A percentile compares a stretch with the other conserved stretches of the same genome.
These are phyloP conservation scores for Rhynchospora tenuis DNA, from an alignment of 176 grass and related monocot genomes.

Conservation along the genomic window DNA sequence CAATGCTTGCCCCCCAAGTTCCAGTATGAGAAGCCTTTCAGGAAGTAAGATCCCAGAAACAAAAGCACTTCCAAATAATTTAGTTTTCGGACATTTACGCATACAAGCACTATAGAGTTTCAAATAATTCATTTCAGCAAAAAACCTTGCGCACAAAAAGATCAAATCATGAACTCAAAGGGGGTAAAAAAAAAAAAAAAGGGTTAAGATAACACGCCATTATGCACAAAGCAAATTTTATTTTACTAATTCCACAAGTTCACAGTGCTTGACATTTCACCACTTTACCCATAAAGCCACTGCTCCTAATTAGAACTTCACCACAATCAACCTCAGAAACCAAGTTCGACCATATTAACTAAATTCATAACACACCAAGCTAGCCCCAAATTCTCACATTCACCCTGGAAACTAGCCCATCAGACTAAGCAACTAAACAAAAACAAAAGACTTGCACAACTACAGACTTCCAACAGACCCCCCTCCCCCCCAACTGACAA, in stretches of 20 bases:
- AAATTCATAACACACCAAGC: not conserved
- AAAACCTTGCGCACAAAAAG: not conserved
- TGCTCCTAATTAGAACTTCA: not conserved
- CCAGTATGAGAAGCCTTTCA: too few relatives aligned
- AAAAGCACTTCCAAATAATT: too few relatives aligned
- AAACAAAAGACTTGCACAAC: not conserved
- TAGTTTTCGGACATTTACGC: too few relatives aligned
- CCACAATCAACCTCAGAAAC: not conserved
- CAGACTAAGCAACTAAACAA: not conserved
- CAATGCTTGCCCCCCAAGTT: too few relatives aligned
- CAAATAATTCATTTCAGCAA: too few relatives aligned
- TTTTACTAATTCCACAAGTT: not conserved
- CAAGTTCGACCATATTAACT: not conserved
- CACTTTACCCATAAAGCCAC: not conserved
- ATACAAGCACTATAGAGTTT: too few relatives aligned
- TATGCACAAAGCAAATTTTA: not conserved
- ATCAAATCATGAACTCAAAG: not conserved
- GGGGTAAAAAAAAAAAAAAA: not conserved
- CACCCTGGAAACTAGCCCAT: not conserved
- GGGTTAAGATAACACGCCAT: not conserved
- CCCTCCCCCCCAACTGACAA: not conserved
- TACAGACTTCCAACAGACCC: not conserved
- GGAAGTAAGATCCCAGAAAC: too few relatives aligned
- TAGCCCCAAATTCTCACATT: not conserved
- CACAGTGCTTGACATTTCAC: not conserved